Percentiles rank a stretch among this genome's conserved stretches.
Evolutionary conservation across 1,284 basidiomycete genomes (phyloP).

Genomic region (Austropuccinia psidii): DNA sequence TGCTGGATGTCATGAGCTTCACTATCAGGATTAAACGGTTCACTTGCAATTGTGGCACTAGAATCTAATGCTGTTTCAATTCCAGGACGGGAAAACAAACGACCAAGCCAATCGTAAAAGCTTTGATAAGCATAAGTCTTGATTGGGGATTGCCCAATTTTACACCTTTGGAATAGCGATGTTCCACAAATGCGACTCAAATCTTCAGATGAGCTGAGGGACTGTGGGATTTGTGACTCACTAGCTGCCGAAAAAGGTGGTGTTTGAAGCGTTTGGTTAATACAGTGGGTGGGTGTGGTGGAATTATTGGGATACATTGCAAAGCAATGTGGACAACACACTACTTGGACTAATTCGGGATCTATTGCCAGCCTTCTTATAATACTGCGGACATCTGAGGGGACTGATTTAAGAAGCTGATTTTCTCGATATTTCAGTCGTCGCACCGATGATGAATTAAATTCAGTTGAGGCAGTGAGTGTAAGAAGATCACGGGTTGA

Average conservation of each 20-base stretch:
- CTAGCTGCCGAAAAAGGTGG: neutral
- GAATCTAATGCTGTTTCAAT: slow-evolving; percentile 8
- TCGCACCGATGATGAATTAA: neutral
- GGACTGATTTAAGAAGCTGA: neutral
- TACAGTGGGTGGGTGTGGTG: neutral
- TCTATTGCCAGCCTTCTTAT: neutral
- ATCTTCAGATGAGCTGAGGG: neutral
- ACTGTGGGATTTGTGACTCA: neutral
- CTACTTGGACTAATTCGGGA: neutral
- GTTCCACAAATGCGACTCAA: neutral
- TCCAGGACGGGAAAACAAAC: neutral
- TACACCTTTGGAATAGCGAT: neutral
- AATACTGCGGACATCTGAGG: neutral
- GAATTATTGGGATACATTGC: slow-evolving; percentile 8
- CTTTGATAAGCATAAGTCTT: slow-evolving; percentile 4
- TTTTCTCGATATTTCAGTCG: neutral
- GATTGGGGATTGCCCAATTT: neutral
- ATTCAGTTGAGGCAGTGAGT: neutral
- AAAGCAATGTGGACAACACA: slow-evolving; percentile 7
- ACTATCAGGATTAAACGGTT: neutral
- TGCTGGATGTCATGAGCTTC: slow-evolving; percentile 17
- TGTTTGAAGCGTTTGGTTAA: neutral
- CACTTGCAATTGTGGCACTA: neutral
- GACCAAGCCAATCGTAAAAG: slow-evolving; percentile 12
- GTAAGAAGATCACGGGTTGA: neutral